Evolutionary conservation across 345 rosid species (phyloP).

Genomic region (Triadica sebifera): DNA sequence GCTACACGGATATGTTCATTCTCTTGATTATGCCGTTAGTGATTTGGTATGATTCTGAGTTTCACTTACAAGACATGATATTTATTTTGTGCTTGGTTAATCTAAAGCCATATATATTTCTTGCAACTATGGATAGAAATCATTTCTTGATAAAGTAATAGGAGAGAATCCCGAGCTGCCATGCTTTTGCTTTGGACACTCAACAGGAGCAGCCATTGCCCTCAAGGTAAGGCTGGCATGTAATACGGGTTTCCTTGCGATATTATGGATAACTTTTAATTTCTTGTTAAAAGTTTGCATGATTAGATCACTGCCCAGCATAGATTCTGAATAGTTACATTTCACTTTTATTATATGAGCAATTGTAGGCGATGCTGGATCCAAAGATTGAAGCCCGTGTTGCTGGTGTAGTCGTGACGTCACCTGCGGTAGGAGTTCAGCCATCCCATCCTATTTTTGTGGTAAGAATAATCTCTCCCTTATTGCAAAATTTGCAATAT

Average conservation of each 20-base stretch:
- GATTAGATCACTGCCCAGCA: neutral
- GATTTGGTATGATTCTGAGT: conserved; percentile 25
- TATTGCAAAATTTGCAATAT: neutral
- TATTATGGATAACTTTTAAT: neutral
- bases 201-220: conserved; percentile 35
- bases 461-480: conserved; percentile 8
- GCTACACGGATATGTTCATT: conserved; percentile 29
- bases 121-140: conserved; percentile 16
- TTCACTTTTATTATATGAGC: neutral
- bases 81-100: neutral
- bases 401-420: conserved; percentile 28
- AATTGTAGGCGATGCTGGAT: conserved; percentile 28
- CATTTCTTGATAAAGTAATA: conserved; percentile 25
- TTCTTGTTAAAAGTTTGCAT: neutral
- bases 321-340: neutral
- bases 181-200: conserved; percentile 36
- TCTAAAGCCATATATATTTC: neutral
- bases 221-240: conserved; percentile 23
- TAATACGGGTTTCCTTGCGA: neutral
- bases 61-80: neutral
- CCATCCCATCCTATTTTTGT: conserved; percentile 34
- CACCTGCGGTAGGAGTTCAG: conserved; percentile 36
- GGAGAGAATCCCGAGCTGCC: conserved; percentile 32
- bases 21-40: conserved; percentile 28
- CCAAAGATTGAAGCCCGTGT: conserved; percentile 24